These are phyloP conservation scores for Jaltomata sinuosa DNA, from an alignment of 257 asterid genomes.

Conservation along the genomic window DNA sequence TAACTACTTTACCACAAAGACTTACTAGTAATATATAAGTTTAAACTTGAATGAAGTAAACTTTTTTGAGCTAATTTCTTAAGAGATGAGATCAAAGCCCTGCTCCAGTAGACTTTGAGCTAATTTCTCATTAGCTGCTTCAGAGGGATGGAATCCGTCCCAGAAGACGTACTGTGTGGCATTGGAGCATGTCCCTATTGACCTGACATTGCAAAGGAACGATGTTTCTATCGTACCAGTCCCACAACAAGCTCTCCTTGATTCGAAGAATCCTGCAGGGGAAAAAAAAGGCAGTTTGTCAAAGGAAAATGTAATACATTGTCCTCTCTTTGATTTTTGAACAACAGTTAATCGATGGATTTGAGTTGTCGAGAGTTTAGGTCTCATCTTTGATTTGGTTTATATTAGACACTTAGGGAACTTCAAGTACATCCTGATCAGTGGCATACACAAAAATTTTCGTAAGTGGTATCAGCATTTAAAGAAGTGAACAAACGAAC, in stretches of 20 bases:
- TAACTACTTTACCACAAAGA: neutral
- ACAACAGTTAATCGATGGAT: no score
- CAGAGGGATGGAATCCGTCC: slow-evolving; percentile 81
- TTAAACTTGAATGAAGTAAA: neutral
- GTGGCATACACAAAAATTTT: no score
- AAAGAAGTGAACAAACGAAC: no score
- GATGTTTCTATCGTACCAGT: slow-evolving; percentile 64
- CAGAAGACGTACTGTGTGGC: slow-evolving; percentile 71
- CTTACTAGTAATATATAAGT: neutral
- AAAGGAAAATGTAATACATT: neutral
- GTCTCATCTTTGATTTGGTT: no score
- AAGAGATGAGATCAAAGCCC: slow-evolving; percentile 65
- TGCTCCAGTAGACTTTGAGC: slow-evolving; percentile 57
- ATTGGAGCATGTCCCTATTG: slow-evolving; percentile 70
- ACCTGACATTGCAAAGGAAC: slow-evolving; percentile 51
- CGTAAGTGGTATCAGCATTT: no score
- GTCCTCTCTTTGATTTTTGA: no score
- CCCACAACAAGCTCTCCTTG: slow-evolving; percentile 77
- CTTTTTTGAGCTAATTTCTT: no score
- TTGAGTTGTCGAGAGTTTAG: no score
- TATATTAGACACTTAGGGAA: no score
- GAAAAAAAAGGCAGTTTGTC: neutral
- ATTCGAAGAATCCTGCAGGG: slow-evolving; percentile 51
- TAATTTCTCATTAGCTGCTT: slow-evolving; percentile 55
- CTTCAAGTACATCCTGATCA: no score